Base-by-base conservation (phyloP, 805 yeast genomes). In the Priceomyces castillae region DNA sequence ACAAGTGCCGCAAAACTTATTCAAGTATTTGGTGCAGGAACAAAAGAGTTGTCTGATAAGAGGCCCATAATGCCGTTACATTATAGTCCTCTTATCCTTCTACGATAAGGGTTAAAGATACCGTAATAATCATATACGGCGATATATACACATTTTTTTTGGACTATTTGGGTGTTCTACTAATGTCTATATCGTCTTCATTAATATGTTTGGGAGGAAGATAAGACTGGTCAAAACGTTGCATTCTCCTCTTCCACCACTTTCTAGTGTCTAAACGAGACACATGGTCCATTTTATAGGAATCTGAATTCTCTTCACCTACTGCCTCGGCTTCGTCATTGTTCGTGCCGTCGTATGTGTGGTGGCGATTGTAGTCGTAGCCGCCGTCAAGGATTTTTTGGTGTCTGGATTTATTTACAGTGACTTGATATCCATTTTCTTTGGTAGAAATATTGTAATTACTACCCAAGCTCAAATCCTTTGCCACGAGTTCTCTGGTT, bases 401-500 rank as follows among this genome's bases (percentile, higher is more conserved):
- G 30, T 52, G 58, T 12, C 25, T 22, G 33, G 61, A 51, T 42
- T 46, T 49, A 4, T 41, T 39, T 16, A 61, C 37, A 20, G 37
- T 46, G 15, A 54, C 35, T 17, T 49, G 44, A 39, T 42, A 46
- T n/a, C 39, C 26, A 1, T 37, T 30, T 12, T 55, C 56, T 4
- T 43, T 52, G 16, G 43, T 43, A 11, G 38, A 44, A 35, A 75
- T 25, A 17, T 58, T 56, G 52, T 77, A 80, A 3, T 57, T 56
- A 4, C 78, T 72, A 0, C 85, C 86, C 3, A 63, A 56, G 14
- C 74, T 71, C 44, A 87, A 71, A 52, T 87, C 94, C 54, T 87
- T 87, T 36, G 82, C 71, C 0, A 84, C 81, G 3, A 87, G 44
- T 54, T 87, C 95, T 44, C 94, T 69, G 0, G 95, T 87, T 59